Conservation (phyloP, 2,329 filamentous ascomycete genomes). For the Chrysoporthe puriensis region DNA sequence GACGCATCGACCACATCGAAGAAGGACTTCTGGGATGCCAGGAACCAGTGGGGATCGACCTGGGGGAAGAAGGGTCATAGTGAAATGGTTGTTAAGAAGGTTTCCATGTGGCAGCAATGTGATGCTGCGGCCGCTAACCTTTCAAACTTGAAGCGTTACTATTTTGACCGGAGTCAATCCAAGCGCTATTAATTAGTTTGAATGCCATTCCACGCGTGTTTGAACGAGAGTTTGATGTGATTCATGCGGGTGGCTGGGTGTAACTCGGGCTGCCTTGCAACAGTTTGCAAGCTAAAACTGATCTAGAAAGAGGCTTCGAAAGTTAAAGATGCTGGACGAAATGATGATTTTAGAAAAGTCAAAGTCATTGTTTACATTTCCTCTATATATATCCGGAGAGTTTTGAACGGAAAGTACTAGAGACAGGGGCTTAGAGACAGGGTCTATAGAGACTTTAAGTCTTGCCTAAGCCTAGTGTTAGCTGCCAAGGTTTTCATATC, state of each 20-base stretch:
- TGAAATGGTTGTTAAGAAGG: constrained; percentile 12
- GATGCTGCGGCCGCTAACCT: constrained; percentile 12
- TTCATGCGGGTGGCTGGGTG: neutral
- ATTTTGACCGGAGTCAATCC: neutral
- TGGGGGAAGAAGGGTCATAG: constrained; percentile 10
- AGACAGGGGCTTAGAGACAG: no score
- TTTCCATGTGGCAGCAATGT: constrained; percentile 28
- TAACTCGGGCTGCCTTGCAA: neutral
- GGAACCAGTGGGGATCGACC: constrained; percentile 16
- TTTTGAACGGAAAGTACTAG: no score
- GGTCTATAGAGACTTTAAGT: no score
- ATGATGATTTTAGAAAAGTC: neutral
- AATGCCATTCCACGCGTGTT: neutral
- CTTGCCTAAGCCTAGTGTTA: no score
- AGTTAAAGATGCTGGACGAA: neutral
- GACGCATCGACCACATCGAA: constrained; percentile 22
- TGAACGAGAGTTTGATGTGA: neutral
- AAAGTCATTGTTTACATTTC: neutral
- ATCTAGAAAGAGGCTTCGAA: neutral
- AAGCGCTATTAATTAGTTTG: no score
- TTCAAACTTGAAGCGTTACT: neutral
- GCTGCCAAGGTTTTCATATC: no score
- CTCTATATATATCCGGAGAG: no score
- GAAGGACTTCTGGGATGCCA: constrained; percentile 26
- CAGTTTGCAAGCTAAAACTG: neutral